Evolutionary conservation across 352 stramenopile genomes (phyloP), one percentile per base, ranked within the genome.

Genomic region (Peronosclerospora sorghi): DNA sequence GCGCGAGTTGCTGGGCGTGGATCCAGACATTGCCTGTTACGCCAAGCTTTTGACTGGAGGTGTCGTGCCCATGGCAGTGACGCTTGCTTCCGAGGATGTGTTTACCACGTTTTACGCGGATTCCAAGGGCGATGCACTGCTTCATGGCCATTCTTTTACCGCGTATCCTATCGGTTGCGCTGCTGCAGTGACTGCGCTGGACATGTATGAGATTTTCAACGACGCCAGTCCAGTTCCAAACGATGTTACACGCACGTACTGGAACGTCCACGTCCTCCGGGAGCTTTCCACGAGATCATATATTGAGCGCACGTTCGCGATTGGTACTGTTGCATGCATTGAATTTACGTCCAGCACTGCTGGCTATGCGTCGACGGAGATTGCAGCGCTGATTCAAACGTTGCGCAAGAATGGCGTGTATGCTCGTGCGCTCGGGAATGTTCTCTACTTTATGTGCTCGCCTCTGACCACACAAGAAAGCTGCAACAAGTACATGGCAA

Each of bases 81-180:
- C 88, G 36, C 65, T 96, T 14, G 69, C 87, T 2, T 86, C 71
- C 7, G 82, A 96, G 43, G 70, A 92, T 15, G 68, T 96, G 13
- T 96, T 96, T 49, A 51, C 73, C 35, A 90, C 83, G 14, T 96
- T 96, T 62, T 90, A 90, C 54, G 73, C 75, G 0, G 81, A 93
- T 24, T 70, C 48, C 32, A 94, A 95, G 65, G 73, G 70, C 24
- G 77, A 95, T 13, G 84, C 83, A 4, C 51, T 96, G 30, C 65
- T 96, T 0, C 86, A 96, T 48, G 87, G 79, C 8, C 86, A 96
- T 60, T 95, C 84, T n/a, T 96, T 96, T 66, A 95, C 86, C 19
- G 87, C 86, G 0, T 84, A 96, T 45, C 84, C 87, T 4, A 72
- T 95, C 32, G 87, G 83, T 19, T 96, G 86, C 45, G 86, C 85